phyloP scores from a whole-genome alignment of 495 filamentous ascomycete species.

The Talaromyces adpressus region DNA sequence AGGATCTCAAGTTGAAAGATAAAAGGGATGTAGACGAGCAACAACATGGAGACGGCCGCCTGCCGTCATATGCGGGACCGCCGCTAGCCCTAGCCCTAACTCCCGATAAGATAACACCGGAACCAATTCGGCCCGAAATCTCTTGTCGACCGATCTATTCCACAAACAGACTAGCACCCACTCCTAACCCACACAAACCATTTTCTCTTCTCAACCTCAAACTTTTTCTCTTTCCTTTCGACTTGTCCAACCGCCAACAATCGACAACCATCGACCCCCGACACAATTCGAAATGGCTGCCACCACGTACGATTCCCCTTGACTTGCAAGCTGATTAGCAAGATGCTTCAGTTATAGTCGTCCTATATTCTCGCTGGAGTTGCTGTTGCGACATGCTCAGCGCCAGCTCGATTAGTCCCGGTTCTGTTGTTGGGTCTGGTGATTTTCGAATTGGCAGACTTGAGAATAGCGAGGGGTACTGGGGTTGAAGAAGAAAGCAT shows the following conservation, averaged over 20 bases:
- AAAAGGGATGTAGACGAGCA: background rate
- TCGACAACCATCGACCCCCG: slow-evolving; percentile 26
- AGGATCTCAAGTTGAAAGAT: background rate
- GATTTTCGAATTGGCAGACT: slow-evolving; percentile 33
- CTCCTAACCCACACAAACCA: slow-evolving; percentile 27
- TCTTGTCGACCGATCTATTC: background rate
- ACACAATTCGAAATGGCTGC: slow-evolving; percentile 36
- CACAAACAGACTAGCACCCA: slow-evolving; percentile 14
- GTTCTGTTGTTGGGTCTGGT: slow-evolving; percentile 38
- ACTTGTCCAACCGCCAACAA: slow-evolving; percentile 23
- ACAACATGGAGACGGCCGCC: background rate
- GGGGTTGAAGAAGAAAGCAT: slow-evolving; percentile 54
- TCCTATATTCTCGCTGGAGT: slow-evolving; percentile 68
- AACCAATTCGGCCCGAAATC: background rate
- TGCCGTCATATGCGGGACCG: slow-evolving; percentile 1
- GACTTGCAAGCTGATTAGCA: slow-evolving; percentile 36
- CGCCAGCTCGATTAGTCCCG: slow-evolving; percentile 79
- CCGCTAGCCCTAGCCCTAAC: slow-evolving; percentile 7
- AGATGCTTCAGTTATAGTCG: slow-evolving; percentile 57
- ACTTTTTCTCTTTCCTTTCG: slow-evolving; percentile 25
- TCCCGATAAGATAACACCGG: slow-evolving; percentile 8
- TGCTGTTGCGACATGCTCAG: slow-evolving; percentile 40
- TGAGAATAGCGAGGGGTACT: slow-evolving; percentile 63
- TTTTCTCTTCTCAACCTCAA: slow-evolving; percentile 15
- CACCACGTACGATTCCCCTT: slow-evolving; percentile 57